Percentiles rank a stretch among this genome's conserved stretches.
Evolutionary conservation across 2,329 filamentous ascomycete species (phyloP).

Genomic region (Shiraia bambusicola): DNA sequence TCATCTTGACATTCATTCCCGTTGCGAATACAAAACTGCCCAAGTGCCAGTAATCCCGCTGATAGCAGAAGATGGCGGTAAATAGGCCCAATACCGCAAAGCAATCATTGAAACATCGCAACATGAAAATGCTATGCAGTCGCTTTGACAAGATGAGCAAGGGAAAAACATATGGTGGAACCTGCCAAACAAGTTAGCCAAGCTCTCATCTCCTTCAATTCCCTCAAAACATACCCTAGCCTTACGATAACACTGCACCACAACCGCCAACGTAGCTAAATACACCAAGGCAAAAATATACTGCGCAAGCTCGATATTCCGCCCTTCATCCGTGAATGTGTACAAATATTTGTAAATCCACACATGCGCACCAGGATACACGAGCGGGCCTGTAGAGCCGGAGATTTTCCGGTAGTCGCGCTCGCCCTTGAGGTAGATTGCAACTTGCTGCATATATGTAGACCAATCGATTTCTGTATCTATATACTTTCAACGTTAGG

Average conservation of each 20-base stretch:
- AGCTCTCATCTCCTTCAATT: neutral
- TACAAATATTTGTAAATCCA: constrained; percentile 86
- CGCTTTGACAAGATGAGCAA: constrained; percentile 87
- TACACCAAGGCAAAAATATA: constrained; percentile 80
- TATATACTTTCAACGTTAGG: no score
- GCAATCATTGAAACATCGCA: constrained; percentile 95
- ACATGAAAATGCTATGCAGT: constrained; percentile 87
- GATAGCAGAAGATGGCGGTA: constrained; percentile 74
- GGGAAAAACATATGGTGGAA: constrained; percentile 83
- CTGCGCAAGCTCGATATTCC: constrained; percentile 78
- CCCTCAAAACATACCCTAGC: constrained; percentile 60
- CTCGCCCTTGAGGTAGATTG: constrained; percentile 78
- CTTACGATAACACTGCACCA: constrained; percentile 77
- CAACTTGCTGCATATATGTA: constrained; percentile 93
- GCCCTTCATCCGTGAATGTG: constrained; percentile 72
- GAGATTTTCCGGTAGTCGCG: constrained; percentile 83
- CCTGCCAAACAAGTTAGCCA: constrained; percentile 48
- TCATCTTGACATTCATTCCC: constrained; percentile 95
- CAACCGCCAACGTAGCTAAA: constrained; percentile 70
- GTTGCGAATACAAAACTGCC: constrained; percentile 73
- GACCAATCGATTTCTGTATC: constrained; percentile 98
- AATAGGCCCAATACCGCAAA: constrained; percentile 84
- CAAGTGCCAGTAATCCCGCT: constrained; percentile 71
- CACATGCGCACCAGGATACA: constrained; percentile 92
- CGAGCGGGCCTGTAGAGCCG: constrained; percentile 87